These are phyloP conservation scores for Daedaleopsis sinensis DNA, from an alignment of 768 basidiomycete species.

Conservation along the genomic window DNA sequence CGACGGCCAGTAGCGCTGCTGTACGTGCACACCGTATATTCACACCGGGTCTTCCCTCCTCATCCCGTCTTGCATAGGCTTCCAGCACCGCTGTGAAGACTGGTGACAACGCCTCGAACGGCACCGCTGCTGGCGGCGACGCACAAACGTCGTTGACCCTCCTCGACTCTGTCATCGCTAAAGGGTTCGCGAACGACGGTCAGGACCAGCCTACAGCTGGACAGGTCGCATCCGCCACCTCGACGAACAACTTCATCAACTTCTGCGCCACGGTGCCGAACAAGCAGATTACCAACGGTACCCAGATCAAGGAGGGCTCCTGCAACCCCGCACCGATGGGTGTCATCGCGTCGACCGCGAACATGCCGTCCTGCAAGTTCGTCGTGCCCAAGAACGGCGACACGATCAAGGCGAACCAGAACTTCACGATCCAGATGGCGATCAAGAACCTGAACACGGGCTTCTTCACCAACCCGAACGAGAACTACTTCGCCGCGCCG, in stretches of 20 bases:
- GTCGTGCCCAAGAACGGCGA: constrained; percentile 48
- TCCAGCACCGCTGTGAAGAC: constrained; percentile 2
- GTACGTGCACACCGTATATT: constrained; percentile 1
- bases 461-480: constrained; percentile 55
- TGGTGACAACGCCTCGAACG: constrained; percentile 17
- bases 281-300: constrained; percentile 63
- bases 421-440: constrained; percentile 57
- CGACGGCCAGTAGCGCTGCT: constrained; percentile 21
- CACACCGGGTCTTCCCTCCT: not conserved
- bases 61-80: not conserved
- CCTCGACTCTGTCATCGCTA: constrained; percentile 51
- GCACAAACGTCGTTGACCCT: constrained; percentile 51
- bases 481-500: constrained; percentile 59
- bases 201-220: constrained; percentile 40
- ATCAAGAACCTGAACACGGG: constrained; percentile 52
- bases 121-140: constrained; percentile 28
- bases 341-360: constrained; percentile 48
- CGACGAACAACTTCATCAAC: constrained; percentile 75
- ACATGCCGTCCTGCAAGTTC: constrained; percentile 62
- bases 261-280: constrained; percentile 52
- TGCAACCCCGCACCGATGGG: constrained; percentile 70
- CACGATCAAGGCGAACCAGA: constrained; percentile 44
- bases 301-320: constrained; percentile 52
- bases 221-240: constrained; percentile 58
- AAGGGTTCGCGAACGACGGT: constrained; percentile 57